Percentiles rank a stretch among this genome's conserved stretches.
These are phyloP conservation scores for Astrothelium macrocarpum DNA, from an alignment of 495 filamentous ascomycete species.

Conservation along the genomic window DNA sequence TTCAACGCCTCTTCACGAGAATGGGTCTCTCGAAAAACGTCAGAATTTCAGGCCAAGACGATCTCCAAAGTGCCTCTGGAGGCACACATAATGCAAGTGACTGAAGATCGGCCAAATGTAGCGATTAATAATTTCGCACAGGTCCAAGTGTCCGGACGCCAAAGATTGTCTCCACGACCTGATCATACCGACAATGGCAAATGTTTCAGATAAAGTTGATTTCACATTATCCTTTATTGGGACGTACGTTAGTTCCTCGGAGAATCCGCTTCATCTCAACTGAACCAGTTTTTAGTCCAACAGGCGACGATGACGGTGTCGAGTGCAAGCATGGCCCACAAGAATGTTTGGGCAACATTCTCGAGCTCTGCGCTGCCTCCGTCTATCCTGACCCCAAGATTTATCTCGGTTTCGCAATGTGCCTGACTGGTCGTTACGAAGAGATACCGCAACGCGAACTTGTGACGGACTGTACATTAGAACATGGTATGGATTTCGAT, in stretches of 20 bases:
- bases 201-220: slow-evolving; percentile 71
- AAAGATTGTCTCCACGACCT: slow-evolving; percentile 68
- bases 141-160: slow-evolving; percentile 62
- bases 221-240: slow-evolving; percentile 90
- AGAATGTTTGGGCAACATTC: slow-evolving; percentile 90
- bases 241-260: slow-evolving; percentile 38
- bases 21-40: neutral
- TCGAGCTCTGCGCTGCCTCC: slow-evolving; percentile 79
- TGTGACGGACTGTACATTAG: slow-evolving; percentile 73
- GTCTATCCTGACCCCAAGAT: slow-evolving; percentile 74
- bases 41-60: neutral
- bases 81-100: slow-evolving; percentile 70
- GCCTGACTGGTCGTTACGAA: slow-evolving; percentile 61
- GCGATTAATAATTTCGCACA: slow-evolving; percentile 16
- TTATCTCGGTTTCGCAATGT: slow-evolving; percentile 85
- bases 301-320: slow-evolving; percentile 48
- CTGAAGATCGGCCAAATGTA: slow-evolving; percentile 12
- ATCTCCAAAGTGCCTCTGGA: slow-evolving; percentile 61
- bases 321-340: slow-evolving; percentile 78
- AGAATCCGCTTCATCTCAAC: neutral
- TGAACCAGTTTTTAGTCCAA: slow-evolving; percentile 18
- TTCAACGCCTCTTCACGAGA: neutral
- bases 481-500: slow-evolving; percentile 80
- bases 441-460: slow-evolving; percentile 64
- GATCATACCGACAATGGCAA: slow-evolving; percentile 78